Evolutionary conservation across 2,329 filamentous ascomycete genomes (phyloP).

Genomic region (Scopulariopsis brevicaulis): DNA sequence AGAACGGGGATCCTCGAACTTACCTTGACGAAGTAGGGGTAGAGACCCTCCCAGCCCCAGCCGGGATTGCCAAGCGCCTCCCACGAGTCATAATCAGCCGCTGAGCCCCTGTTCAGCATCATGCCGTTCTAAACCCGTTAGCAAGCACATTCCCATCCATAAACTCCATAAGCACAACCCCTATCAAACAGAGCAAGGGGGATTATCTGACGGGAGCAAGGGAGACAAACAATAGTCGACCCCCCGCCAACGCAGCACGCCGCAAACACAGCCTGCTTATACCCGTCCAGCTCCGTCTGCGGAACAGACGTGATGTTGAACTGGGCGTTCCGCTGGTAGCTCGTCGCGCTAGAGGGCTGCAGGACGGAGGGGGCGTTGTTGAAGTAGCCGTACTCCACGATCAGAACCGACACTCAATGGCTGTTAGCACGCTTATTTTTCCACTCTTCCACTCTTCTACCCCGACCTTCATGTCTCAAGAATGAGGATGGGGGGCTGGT

Average conservation of each 20-base stretch:
- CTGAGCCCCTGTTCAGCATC: slow-evolving; percentile 3
- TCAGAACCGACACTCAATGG: slow-evolving; percentile 4
- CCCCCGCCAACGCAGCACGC: slow-evolving; percentile 5
- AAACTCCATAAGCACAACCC: too few species aligned
- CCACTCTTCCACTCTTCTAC: not conserved
- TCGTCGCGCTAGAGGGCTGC: slow-evolving; percentile 4
- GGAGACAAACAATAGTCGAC: slow-evolving; percentile 2
- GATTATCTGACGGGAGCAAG: not conserved
- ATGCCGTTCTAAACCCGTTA: slow-evolving; percentile 2
- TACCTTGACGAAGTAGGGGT: slow-evolving; percentile 22
- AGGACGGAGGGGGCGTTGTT: slow-evolving; percentile 8
- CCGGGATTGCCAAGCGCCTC: slow-evolving; percentile 13
- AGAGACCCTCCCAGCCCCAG: slow-evolving; percentile 15
- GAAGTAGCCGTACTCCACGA: slow-evolving; percentile 8
- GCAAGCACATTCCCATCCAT: not conserved
- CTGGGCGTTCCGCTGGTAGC: slow-evolving; percentile 6
- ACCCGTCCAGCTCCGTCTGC: slow-evolving; percentile 4
- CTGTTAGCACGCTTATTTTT: not conserved
- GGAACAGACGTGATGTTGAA: slow-evolving; percentile 7
- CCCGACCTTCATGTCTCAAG: not conserved
- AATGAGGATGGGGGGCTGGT: not conserved
- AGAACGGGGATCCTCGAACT: not conserved
- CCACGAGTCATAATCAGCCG: slow-evolving; percentile 12
- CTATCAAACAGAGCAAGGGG: too few species aligned
- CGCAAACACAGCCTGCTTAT: slow-evolving; percentile 2